Conservation (phyloP, 805 yeast species). For the Cephaloascus albidus region DNA sequence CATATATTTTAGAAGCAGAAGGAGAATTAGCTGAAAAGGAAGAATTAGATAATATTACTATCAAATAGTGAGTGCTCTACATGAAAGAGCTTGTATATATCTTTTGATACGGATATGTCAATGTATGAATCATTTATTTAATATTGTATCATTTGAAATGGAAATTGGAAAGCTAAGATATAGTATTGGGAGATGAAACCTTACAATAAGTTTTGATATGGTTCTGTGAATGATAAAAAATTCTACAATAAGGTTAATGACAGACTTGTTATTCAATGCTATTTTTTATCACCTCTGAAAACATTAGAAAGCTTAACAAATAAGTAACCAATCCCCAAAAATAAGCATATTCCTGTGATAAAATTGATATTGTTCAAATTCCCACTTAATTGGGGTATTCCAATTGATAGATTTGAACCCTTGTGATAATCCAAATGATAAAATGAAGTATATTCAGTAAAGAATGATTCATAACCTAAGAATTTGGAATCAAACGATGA, state of each 20-base stretch:
- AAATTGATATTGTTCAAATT: too few relatives aligned
- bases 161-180: too few relatives aligned
- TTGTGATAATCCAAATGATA: constrained; percentile 17
- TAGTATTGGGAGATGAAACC: too few relatives aligned
- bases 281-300: too few relatives aligned
- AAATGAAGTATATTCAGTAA: constrained; percentile 36
- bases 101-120: background rate
- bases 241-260: too few relatives aligned
- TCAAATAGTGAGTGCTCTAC: constrained; percentile 9
- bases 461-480: constrained; percentile 35
- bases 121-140: background rate
- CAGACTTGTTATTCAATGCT: too few relatives aligned
- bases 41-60: constrained; percentile 72
- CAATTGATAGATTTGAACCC: too few relatives aligned
- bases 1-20: constrained; percentile 90
- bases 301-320: background rate
- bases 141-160: too few relatives aligned
- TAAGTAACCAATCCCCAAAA: background rate
- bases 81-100: background rate
- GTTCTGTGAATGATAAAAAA: too few relatives aligned
- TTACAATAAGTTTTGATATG: too few relatives aligned
- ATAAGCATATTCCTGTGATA: background rate
- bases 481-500: constrained; percentile 18
- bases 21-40: constrained; percentile 82
- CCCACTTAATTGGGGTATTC: background rate